Base-by-base conservation (phyloP, 495 filamentous ascomycete genomes). In the Tuber borchii region DNA sequence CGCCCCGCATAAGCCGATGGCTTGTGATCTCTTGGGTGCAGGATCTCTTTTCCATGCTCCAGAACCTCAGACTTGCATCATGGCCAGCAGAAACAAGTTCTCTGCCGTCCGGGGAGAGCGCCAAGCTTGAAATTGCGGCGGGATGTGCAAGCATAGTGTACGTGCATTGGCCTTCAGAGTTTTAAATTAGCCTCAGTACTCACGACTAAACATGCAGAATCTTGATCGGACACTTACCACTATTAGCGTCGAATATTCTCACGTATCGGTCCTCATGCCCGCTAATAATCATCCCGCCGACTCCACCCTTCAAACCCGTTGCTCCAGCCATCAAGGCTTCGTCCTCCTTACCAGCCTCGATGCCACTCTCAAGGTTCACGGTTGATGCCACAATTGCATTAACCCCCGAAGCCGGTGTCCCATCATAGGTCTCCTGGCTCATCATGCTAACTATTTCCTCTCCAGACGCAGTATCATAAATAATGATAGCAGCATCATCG, bases 131-230 rank as follows among this genome's bases (percentile, higher is more conserved):
- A 80, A 98, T 97, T 56, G 95, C 90, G 5, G 93, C 91, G 2
- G 95, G 93, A 83, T 99, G 95, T 3, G 95, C 95, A 74, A 97
- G 90, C 95, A 99, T 98, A 78, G 90, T 94, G 84, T 98, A 99
- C 22, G 96, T 97, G 86, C 94, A 97, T 95, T 98, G 96, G 77
- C 95, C 95, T 99, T 80, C 56, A 65, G 26, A 7, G 26, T 17
- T 65, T 34, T 17, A 65, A 65, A 65, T 65, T 26, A 65, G 56
- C 26, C 56, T 65, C 56, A 19, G 17, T 72, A 26, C 31, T 40
- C 19, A 75, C 19, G 19, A 43, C 37, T 8, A 40, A 42, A 34
- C 48, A 69, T n/a, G 72, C 26, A 65, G 56, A 65, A 65, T 65
- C 16, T 34, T 19, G 17, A 31, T 44, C n/a, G 44, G 8, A 6